A percentile compares a stretch with the other conserved stretches of the same genome.
Conservation (phyloP, 2,329 filamentous ascomycete genomes). For the Akanthomyces dipterigenus region DNA sequence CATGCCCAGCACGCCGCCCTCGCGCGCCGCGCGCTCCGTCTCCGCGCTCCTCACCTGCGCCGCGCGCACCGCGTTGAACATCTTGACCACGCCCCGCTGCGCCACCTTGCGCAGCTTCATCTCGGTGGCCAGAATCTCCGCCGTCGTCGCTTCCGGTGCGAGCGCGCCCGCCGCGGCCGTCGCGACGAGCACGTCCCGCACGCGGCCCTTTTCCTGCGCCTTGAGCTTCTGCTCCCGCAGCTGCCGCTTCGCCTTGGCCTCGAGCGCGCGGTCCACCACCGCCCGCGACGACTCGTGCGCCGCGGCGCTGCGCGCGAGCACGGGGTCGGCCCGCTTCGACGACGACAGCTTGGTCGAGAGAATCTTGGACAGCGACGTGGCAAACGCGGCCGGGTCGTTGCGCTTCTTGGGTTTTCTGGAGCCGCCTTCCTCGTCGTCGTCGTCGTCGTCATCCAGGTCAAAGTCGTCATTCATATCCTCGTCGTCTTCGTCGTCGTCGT, state of each 20-base stretch:
- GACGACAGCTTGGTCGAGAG: conserved; percentile 80
- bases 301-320: conserved; percentile 75
- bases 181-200: conserved; percentile 74
- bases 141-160: conserved; percentile 41
- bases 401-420: conserved; percentile 59
- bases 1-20: conserved; percentile 71
- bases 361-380: conserved; percentile 89
- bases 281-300: conserved; percentile 67
- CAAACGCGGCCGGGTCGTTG: conserved; percentile 87
- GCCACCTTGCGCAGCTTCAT: conserved; percentile 77
- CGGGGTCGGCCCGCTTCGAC: conserved; percentile 76
- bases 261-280: conserved; percentile 68
- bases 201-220: conserved; percentile 76
- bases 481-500: conserved; percentile 31
- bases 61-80: conserved; percentile 91
- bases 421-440: conserved; percentile 32
- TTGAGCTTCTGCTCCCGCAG: conserved; percentile 73
- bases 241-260: conserved; percentile 72
- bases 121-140: conserved; percentile 62
- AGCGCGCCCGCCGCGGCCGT: conserved; percentile 37
- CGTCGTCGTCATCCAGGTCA: conserved; percentile 23
- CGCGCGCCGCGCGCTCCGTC: conserved; percentile 62
- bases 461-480: conserved; percentile 30
- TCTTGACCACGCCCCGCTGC: conserved; percentile 86
- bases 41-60: conserved; percentile 85